Evolutionary conservation across 495 filamentous ascomycete genomes (phyloP), one percentile per base, ranked within the genome.

Genomic region (Neurospora discreta): DNA sequence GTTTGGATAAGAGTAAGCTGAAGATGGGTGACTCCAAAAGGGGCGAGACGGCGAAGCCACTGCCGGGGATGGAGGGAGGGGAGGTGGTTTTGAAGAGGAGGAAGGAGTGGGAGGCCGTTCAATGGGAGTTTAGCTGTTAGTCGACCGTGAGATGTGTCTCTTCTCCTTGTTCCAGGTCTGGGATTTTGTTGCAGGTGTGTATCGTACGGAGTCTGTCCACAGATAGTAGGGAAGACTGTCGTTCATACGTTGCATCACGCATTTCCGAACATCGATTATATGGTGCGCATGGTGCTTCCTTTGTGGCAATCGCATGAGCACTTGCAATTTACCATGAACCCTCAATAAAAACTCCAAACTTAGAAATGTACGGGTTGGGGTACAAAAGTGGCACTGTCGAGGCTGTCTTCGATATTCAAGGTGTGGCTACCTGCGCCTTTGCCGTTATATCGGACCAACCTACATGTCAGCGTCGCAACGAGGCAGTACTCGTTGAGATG

Each of bases 381-480:
- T n/a, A n/a, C n/a, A n/a, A n/a, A n/a, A n/a, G n/a, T n/a, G n/a
- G 26, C 26, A 77, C 73, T n/a, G 82, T 72, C 83, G 75, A 71
- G 85, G 80, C 77, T 88, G 81, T 36, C 73, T 70, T 86, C 84
- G 73, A 87, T 82, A 41, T 79, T 79, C 52, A 82, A 58, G 11
- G 20, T 58, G 46, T 58, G 46, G 46, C 20, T 26, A 0, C 46
- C 82, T 76, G 84, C 85, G 68, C 84, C 79, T 74, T 70, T 78
- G 69, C 78, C 82, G 68, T 36, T 52, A 60, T 79, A 79, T 74
- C 78, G 41, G 1, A 1, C n/a, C n/a, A n/a, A n/a, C n/a, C n/a
- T n/a, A 15, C 13, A 9, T 46, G 23, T 71, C 15, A 30, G 15
- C 10, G 11, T 58, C 20, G 20, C 5, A n/a, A n/a, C n/a, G n/a